Conservation (phyloP, 2,329 filamentous ascomycete genomes). For the Ceratocystis destructans region DNA sequence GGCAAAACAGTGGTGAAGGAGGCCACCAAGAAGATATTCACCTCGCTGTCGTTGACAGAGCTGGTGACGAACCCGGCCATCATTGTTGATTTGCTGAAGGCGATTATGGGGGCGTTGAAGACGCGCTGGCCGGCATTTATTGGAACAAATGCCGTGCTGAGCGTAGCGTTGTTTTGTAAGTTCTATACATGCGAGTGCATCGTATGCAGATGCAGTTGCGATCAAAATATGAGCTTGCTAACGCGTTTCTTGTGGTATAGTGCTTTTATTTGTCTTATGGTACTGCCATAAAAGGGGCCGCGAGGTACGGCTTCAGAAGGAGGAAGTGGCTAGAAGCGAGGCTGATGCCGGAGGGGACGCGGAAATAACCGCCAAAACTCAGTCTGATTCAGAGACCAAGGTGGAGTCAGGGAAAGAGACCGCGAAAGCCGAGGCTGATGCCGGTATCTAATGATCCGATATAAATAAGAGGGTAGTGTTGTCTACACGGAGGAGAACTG, state of each 20-base stretch:
- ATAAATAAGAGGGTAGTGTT: no score
- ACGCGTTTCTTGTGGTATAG: slow-evolving; percentile 29
- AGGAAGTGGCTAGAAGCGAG: slow-evolving; percentile 27
- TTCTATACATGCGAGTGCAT: slow-evolving; percentile 1
- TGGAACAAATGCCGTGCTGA: slow-evolving; percentile 84
- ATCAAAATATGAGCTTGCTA: slow-evolving; percentile 2
- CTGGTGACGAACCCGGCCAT: slow-evolving; percentile 78
- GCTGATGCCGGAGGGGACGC: slow-evolving; percentile 26
- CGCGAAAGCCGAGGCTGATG: no score
- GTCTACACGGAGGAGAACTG: no score
- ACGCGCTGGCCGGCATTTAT: slow-evolving; percentile 80
- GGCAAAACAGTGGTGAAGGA: slow-evolving; percentile 42
- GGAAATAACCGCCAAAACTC: slow-evolving; percentile 15
- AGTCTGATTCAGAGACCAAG: slow-evolving; percentile 26
- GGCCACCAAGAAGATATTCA: slow-evolving; percentile 52
- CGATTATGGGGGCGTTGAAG: slow-evolving; percentile 82
- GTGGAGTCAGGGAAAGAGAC: slow-evolving; percentile 18
- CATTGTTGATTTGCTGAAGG: slow-evolving; percentile 67
- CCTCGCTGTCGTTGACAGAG: slow-evolving; percentile 60
- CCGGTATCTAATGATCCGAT: no score
- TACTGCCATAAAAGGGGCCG: slow-evolving; percentile 94
- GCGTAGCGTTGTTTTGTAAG: slow-evolving; percentile 73
- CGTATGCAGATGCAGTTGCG: neutral
- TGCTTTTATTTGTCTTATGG: slow-evolving; percentile 89
- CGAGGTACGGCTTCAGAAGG: slow-evolving; percentile 62